These are phyloP conservation scores for Ophiocordyceps sinensis DNA, from an alignment of 2,329 filamentous ascomycete species.

Conservation along the genomic window DNA sequence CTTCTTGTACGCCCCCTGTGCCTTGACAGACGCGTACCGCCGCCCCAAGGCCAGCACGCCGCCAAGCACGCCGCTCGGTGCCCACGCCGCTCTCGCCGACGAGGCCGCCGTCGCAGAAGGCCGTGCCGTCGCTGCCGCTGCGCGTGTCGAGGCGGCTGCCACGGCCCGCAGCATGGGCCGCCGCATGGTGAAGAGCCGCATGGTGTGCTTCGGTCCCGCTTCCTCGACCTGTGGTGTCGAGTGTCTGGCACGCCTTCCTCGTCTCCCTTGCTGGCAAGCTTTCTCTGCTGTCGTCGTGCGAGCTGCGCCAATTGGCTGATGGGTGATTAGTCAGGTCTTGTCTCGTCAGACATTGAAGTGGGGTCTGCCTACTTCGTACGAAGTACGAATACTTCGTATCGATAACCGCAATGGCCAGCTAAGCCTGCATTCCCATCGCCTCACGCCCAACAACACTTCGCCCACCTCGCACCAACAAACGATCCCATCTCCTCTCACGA, in stretches of 20 bases:
- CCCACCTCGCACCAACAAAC: too few species aligned
- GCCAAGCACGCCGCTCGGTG: slow-evolving; percentile 15
- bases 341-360: neutral
- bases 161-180: slow-evolving; percentile 29
- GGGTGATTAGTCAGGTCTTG: neutral
- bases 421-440: too few species aligned
- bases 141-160: slow-evolving; percentile 9
- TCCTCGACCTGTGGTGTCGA: slow-evolving; percentile 5
- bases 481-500: slow-evolving; percentile 6
- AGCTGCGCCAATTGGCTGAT: neutral
- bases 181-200: slow-evolving; percentile 33
- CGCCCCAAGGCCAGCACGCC: slow-evolving; percentile 32
- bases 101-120: neutral
- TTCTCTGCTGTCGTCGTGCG: neutral
- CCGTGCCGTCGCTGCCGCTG: neutral
- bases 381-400: too few species aligned
- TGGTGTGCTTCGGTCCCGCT: slow-evolving; percentile 14
- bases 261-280: too few species aligned
- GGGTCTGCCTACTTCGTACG: too few species aligned
- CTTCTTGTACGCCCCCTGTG: slow-evolving; percentile 55
- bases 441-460: too few species aligned
- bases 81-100: too few species aligned
- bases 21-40: slow-evolving; percentile 44
- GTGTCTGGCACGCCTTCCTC: neutral
- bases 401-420: slow-evolving; percentile 1